Evolutionary conservation across 1,284 basidiomycete species (phyloP), one percentile per base, ranked within the genome.

Genomic region (Vanrija humicola): DNA sequence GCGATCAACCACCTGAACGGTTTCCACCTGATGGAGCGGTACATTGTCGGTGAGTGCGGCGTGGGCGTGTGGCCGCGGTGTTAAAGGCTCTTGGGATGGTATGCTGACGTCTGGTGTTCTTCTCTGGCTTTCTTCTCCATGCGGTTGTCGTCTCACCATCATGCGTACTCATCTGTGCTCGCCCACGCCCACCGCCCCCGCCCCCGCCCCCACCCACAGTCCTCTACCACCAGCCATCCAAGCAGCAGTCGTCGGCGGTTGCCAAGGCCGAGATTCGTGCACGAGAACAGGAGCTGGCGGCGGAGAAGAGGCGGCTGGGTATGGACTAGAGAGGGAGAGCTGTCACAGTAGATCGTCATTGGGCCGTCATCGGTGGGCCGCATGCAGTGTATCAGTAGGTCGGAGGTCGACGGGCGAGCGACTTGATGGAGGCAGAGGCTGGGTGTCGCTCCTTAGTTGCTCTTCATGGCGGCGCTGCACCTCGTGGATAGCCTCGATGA

Each of bases 1-100:
- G 95, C 95, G 1, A 84, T 96, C 54, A 93, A 95, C 71, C 90
- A 96, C 75, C 77, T 98, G 70, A 98, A 98, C 68, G 96, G 95
- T 40, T 98, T 98, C 80, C 95, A 98, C 79, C 78, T 98, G 60
- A 92, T 96, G 79, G 95, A 97, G 76, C 86, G 96, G 34, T 98
- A 98, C 77, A 95, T 98, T 55, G 90, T 94, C 51, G 80, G 79
- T 80, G 53, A 67, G 79, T 78, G 8, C 12, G n/a, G 15, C 10
- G 38, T 19, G 14, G 21, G 43, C 38, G 28, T 26, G 42, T 6
- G 21, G 21, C 43, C 12, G 9, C 2, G 14, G 34, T 15, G 38
- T 3, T 4, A 5, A 26, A 6, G 40, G 19, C 28, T 34, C 15
- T 39, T 25, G n/a, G 5, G 6, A 12, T 12, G 12, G 15, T 9